A percentile compares a stretch with the other conserved stretches of the same genome.
phyloP scores from a whole-genome alignment of 768 basidiomycete genomes.

The Leucosporidium scottii region DNA sequence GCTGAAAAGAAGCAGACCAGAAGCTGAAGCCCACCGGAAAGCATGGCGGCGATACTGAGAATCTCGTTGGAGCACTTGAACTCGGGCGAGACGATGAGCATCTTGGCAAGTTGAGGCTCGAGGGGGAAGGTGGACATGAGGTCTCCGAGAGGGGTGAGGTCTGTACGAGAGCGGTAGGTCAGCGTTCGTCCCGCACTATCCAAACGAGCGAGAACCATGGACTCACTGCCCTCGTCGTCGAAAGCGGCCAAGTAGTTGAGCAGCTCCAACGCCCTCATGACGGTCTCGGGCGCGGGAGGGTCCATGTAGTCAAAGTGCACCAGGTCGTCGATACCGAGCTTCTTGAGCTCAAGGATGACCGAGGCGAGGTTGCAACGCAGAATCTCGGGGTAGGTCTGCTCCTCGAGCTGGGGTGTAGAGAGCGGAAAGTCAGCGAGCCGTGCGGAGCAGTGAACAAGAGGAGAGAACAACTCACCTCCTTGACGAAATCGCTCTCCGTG shows the following conservation, averaged over 20 bases:
- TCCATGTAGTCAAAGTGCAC: conserved; percentile 52
- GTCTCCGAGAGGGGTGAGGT: conserved; percentile 72
- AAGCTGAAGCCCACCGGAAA: conserved; percentile 59
- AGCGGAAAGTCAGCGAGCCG: background rate
- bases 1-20: too few relatives aligned
- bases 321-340: conserved; percentile 88
- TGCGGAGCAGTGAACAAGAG: background rate
- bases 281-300: conserved; percentile 87
- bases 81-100: conserved; percentile 88
- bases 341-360: conserved; percentile 85
- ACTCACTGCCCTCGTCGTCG: conserved; percentile 72
- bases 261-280: conserved; percentile 92
- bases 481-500: conserved; percentile 95
- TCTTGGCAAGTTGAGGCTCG: conserved; percentile 94
- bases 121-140: conserved; percentile 98
- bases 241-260: conserved; percentile 86
- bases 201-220: background rate
- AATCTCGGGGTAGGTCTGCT: conserved; percentile 97
- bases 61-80: conserved; percentile 96
- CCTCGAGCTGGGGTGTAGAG: conserved; percentile 54
- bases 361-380: conserved; percentile 86
- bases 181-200: background rate
- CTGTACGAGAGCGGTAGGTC: background rate
- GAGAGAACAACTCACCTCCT: conserved; percentile 46
- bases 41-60: conserved; percentile 88